Evolutionary conservation across 2,329 filamentous ascomycete genomes (phyloP), one percentile per base, ranked within the genome.

Genomic region (Fusarium sp.): DNA sequence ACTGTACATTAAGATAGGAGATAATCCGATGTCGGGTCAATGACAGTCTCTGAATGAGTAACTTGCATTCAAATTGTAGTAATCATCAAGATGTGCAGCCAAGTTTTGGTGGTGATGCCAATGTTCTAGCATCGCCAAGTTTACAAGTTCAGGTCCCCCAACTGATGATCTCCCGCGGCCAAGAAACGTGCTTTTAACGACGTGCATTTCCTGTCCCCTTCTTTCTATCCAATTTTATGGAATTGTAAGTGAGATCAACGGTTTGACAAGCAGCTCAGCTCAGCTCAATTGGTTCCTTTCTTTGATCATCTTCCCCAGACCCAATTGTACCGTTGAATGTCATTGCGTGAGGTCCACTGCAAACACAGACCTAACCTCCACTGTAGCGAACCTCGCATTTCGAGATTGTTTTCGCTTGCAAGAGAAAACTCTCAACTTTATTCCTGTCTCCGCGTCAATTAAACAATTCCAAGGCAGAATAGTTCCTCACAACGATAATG

Each of bases 161-260:
- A 41, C 28, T 47, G 68, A 50, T 69, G 70, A 73, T 70, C 70
- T 70, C 65, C 70, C 70, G 70, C 13, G 22, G 70, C 70, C 70
- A 73, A 73, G 70, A 73, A 48, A 58, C 36, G 47, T 41, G 24
- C 17, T 17, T 44, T 38, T 11, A 50, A 66, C 66, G 36, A 70
- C 52, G 22, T 65, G 45, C 51, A 59, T 58, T 66, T 45, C 30
- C 32, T 26, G 44, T 26, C 34, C 30, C 14, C 28, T 14, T 3
- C 8, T 10, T 36, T 13, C 2, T 13, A 47, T 54, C 18, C n/a
- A 12, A 28, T 39, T 34, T 10, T 22, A 34, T 54, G 12, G 10
- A 10, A 56, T 32, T 56, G 3, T 4, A 5, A 5, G 1, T 15
- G 1, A n/a, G 22, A 66, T 39, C 15, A 41, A 66, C 55, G 9